Evolutionary conservation across 768 basidiomycete species (phyloP).

Genomic region (Boletus rufocinnamomeus): DNA sequence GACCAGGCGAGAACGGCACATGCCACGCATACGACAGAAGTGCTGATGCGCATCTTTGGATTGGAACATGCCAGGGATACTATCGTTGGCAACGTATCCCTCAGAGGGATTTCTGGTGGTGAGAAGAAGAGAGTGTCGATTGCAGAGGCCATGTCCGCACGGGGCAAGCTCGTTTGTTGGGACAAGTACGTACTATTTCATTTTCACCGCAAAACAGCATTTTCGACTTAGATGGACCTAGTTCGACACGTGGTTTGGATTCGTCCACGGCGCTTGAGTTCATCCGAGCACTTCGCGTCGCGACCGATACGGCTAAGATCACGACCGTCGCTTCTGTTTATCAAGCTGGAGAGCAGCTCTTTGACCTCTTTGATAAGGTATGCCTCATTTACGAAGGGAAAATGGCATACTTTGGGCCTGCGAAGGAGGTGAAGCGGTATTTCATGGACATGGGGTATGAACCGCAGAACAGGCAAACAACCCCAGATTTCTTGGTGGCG

Average conservation of each 20-base stretch:
- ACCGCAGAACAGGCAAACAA: conserved; percentile 57
- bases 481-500: conserved; percentile 58
- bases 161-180: conserved; percentile 64
- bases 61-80: conserved; percentile 72
- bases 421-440: conserved; percentile 1
- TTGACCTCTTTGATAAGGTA: conserved; percentile 59
- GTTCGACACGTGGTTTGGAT: conserved; percentile 66
- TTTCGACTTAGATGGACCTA: conserved; percentile 28
- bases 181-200: conserved; percentile 56
- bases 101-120: conserved; percentile 75
- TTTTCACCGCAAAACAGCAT: neutral
- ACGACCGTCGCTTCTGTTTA: conserved; percentile 82
- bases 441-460: conserved; percentile 38
- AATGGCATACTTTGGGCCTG: conserved; percentile 11
- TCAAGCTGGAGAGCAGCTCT: conserved; percentile 74
- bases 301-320: conserved; percentile 54
- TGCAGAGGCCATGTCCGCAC: conserved; percentile 64
- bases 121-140: conserved; percentile 86
- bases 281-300: conserved; percentile 61
- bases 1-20: conserved; percentile 30
- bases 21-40: conserved; percentile 39
- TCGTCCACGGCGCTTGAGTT: conserved; percentile 75
- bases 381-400: conserved; percentile 12
- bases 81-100: conserved; percentile 72
- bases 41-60: conserved; percentile 71